Base-by-base conservation (phyloP, 2,329 filamentous ascomycete genomes). In the Colletotrichum abscissum region DNA sequence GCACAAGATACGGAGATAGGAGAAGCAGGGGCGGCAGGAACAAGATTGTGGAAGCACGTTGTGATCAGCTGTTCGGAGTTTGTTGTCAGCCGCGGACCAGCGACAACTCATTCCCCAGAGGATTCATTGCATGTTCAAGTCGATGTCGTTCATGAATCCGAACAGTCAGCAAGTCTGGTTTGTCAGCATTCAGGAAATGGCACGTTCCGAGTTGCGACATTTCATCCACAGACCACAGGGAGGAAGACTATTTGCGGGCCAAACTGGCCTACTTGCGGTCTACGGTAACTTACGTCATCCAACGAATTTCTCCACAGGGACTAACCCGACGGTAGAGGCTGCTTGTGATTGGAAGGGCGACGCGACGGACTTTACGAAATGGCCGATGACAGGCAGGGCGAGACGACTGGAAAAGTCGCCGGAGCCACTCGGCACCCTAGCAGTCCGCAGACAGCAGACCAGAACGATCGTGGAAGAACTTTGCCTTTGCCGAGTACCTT, bases 141-240 rank as follows among this genome's bases (percentile, higher is more conserved):
- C 14, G 30, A 38, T 12, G 63, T 65, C 19, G 35, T 57, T 57
- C 38, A 42, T 35, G 33, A 35, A 30, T 9, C 33, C 54, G 38
- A 46, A 55, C 16, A 33, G 49, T 56, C 64, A 68, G 57, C 63
- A 56, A 67, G 28, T n/a, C 26, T 30, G 38, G 63, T 62, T 70
- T 70, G 72, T 74, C 72, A 74, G 72, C 72, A 57, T 7, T 24
- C 12, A 28, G 56, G 28, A 19, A 58, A 57, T 57, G 26, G 38
- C 38, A 65, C 38, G 35, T 22, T 22, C 42, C 19, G 42, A n/a
- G 42, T 22, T 11, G 19, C 19, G 42, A 49, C 19, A 49, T 22
- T 22, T 49, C 19, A 49, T 49, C 42, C 42, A 49, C 42, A 22
- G 38, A 19, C 38, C 38, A 42, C 38, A 42, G 42, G 42, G 42